Conservation (phyloP, 257 asterid species). For the Hygrophila difformis region DNA sequence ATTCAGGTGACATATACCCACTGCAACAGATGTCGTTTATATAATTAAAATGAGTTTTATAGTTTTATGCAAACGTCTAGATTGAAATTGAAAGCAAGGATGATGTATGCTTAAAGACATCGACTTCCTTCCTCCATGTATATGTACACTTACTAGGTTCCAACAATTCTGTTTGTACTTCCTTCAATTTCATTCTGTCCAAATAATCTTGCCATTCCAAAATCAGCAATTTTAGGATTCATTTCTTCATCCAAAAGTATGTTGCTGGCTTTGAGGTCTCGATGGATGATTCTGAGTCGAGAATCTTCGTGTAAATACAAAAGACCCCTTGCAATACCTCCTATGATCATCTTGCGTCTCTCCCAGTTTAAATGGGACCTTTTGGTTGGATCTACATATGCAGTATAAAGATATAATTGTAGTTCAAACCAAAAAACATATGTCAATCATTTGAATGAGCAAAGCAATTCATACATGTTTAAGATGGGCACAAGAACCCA, state of each 20-base stretch:
- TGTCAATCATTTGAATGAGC: too few species aligned
- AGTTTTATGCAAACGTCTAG: too few species aligned
- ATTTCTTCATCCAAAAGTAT: constrained; percentile 33
- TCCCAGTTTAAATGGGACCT: constrained; percentile 26
- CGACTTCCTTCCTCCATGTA: too few species aligned
- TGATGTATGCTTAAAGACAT: too few species aligned
- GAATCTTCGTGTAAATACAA: constrained; percentile 37
- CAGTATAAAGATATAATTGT: background rate
- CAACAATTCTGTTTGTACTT: constrained; percentile 28
- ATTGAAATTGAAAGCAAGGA: too few species aligned
- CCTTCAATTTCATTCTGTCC: constrained; percentile 26
- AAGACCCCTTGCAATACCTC: constrained; percentile 33
- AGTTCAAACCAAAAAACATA: too few species aligned
- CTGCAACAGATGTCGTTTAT: too few species aligned
- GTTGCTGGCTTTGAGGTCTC: constrained; percentile 35
- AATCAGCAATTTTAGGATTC: constrained; percentile 49
- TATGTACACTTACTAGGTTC: constrained; percentile 38
- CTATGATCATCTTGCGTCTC: constrained; percentile 36
- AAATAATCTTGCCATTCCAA: constrained; percentile 46
- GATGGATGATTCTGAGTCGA: constrained; percentile 32
- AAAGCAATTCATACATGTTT: background rate
- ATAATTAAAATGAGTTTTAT: too few species aligned
- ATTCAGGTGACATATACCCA: constrained; percentile 48
- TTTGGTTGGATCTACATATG: constrained; percentile 1
- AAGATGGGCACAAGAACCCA: background rate